Base-by-base conservation (phyloP, 345 rosid genomes). In the Lepidium didymum region DNA sequence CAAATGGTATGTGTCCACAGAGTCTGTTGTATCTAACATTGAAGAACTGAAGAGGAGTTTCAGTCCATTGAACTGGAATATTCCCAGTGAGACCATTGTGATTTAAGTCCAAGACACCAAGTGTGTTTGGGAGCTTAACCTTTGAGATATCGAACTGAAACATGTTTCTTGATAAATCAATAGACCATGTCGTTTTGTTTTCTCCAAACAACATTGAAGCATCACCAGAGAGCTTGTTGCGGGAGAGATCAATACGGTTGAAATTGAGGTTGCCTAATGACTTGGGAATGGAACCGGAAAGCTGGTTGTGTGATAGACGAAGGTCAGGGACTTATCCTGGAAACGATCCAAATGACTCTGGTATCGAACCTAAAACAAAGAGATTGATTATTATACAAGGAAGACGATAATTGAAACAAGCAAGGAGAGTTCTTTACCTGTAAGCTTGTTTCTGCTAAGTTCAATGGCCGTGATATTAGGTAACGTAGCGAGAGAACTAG, bases 1-100 rank as follows among this genome's bases (percentile, higher is more conserved):
- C 31, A 27, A 27, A 27, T 27, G 96, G 93, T 29, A 92, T 87
- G 62, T 49, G 46, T 10, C 96, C 91, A 60, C 96, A 89, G 37
- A 92, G 51, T 64, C 73, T 76, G 69, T 92, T 92, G 41, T 89
- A 87, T 76, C 98, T 89, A 62, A 89, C 82, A 56, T 92, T 85
- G 10, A 89, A 62, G 49, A 67, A 53, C 73, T 78, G 83, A 59
- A 84, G 67, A 43, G 71, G 61, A 46, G 45, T 2, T 7, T 57
- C 59, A 2, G 87, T 73, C 86, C 87, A 44, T 41, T 67, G 74
- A 7, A 51, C 45, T 5, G 96, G 96, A 29, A 92, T 68, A 37
- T 77, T 73, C 18, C 96, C 93, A 2, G 64, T 69, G 31, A 92
- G 81, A 68, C 78, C 84, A 77, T 92, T 90, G 27, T 92, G 96